Evolutionary conservation across 2,329 filamentous ascomycete species (phyloP).

Genomic region (Leptographium flavum): DNA sequence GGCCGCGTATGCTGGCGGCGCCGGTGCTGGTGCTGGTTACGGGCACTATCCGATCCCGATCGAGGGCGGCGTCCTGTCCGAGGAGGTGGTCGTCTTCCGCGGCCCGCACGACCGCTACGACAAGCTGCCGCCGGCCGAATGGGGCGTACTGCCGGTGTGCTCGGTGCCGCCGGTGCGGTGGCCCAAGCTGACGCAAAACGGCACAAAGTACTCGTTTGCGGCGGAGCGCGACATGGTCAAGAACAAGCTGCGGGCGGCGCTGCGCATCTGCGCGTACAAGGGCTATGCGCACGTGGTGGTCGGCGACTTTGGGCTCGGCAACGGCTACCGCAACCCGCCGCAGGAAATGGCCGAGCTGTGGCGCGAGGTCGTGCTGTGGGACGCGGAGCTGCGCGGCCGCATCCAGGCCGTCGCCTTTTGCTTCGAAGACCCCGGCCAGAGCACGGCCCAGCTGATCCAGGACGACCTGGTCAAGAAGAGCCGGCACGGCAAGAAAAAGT

Average conservation of each 20-base stretch:
- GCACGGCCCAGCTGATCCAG: conserved; percentile 35
- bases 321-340: conserved; percentile 49
- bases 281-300: conserved; percentile 43
- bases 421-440: conserved; percentile 43
- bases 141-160: conserved; percentile 52
- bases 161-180: conserved; percentile 58
- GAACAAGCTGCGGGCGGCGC: conserved; percentile 57
- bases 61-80: conserved; percentile 55
- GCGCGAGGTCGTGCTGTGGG: conserved; percentile 49
- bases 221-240: conserved; percentile 58
- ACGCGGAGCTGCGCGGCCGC: conserved; percentile 46
- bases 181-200: conserved; percentile 56
- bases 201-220: conserved; percentile 56
- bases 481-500: conserved; percentile 18
- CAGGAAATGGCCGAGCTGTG: conserved; percentile 51
- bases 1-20: no score
- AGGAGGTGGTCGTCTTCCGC: conserved; percentile 59
- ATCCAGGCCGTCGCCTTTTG: conserved; percentile 49
- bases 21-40: conserved; percentile 22
- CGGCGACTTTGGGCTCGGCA: conserved; percentile 51
- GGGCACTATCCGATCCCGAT: conserved; percentile 55
- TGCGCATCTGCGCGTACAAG: conserved; percentile 53
- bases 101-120: conserved; percentile 54
- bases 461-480: conserved; percentile 41
- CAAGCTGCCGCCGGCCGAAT: conserved; percentile 34